A percentile compares a stretch with the other conserved stretches of the same genome.
Conservation (phyloP, 2,329 filamentous ascomycete genomes). For the Apiospora hydei region DNA sequence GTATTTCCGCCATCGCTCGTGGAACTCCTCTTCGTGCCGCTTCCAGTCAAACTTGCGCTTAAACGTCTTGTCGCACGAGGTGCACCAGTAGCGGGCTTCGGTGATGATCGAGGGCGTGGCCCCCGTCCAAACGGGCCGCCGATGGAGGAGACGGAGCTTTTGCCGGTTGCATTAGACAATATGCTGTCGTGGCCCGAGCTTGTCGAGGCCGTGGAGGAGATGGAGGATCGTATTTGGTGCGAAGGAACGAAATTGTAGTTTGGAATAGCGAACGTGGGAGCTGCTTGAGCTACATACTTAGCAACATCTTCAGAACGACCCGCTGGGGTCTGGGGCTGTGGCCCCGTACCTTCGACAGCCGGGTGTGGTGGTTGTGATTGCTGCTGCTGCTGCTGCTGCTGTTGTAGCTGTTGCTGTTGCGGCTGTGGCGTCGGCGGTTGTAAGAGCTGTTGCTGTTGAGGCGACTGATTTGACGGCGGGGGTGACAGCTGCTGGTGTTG, state of each 20-base stretch:
- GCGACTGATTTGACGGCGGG: conserved; percentile 28
- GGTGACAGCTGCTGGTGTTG: conserved; percentile 26
- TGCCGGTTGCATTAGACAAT: conserved; percentile 40
- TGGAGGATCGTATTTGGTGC: conserved; percentile 39
- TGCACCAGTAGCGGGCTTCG: conserved; percentile 48
- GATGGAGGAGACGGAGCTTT: conserved; percentile 41
- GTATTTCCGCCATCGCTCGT: conserved; percentile 73
- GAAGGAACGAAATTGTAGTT: conserved; percentile 37
- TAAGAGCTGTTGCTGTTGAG: conserved; percentile 25
- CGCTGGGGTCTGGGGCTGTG: conserved; percentile 15
- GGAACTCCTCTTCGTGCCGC: conserved; percentile 73
- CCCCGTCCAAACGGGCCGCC: conserved; percentile 25
- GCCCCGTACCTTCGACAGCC: conserved; percentile 28
- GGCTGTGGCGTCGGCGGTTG: conserved; percentile 24
- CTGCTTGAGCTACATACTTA: conserved; percentile 28
- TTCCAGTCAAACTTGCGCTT: conserved; percentile 75
- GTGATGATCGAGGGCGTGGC: conserved; percentile 31
- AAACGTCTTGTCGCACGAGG: conserved; percentile 67
- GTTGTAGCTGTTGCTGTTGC: conserved; percentile 30
- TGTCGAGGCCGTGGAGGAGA: conserved; percentile 41
- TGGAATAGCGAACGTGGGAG: conserved; percentile 33
- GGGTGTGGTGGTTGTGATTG: conserved; percentile 32
- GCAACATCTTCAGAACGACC: conserved; percentile 23
- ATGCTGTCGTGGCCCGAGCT: conserved; percentile 42
- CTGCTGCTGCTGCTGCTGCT: conserved; percentile 29